Evolutionary conservation across 1,284 basidiomycete genomes (phyloP).

Genomic region (Coriolopsis trogii): DNA sequence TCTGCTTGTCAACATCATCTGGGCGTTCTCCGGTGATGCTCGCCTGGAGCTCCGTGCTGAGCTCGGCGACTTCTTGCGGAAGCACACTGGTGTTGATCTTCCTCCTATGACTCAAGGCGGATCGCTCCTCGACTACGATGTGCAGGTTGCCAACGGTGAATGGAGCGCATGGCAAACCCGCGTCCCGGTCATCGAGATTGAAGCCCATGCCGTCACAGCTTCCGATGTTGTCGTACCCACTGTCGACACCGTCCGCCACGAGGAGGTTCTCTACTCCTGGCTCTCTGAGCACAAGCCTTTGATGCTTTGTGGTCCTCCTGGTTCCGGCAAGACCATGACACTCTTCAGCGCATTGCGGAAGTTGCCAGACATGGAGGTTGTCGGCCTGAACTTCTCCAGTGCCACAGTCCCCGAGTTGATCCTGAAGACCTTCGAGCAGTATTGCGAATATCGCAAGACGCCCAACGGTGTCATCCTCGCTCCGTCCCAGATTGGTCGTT

Average conservation of each 20-base stretch:
- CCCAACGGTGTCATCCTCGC: conserved; percentile 95
- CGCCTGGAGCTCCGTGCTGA: conserved; percentile 88
- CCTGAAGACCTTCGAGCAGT: conserved; percentile 99
- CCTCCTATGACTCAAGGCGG: conserved; percentile 76
- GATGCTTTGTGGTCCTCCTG: conserved; percentile 98
- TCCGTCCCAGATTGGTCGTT: conserved; percentile 93
- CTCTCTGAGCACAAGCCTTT: conserved; percentile 98
- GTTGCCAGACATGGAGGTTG: conserved; percentile 98
- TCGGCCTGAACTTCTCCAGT: conserved; percentile 98
- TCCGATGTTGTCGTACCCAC: conserved; percentile 98
- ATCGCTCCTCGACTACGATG: conserved; percentile 95
- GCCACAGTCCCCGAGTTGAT: conserved; percentile 98
- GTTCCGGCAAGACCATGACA: conserved; percentile 99
- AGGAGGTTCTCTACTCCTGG: conserved; percentile 99
- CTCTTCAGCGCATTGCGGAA: conserved; percentile 98
- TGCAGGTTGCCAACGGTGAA: conserved; percentile 83
- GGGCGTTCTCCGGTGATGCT: conserved; percentile 98
- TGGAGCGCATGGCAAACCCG: conserved; percentile 93
- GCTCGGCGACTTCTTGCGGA: conserved; percentile 88
- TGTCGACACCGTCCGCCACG: conserved; percentile 97
- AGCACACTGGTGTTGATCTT: conserved; percentile 88
- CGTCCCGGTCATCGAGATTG: conserved; percentile 96
- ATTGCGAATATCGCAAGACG: conserved; percentile 99
- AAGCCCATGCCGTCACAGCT: conserved; percentile 93
- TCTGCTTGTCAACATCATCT: conserved; percentile 91